Percentiles rank a stretch among this genome's conserved stretches.
Conservation (phyloP, 306 rosid species). For the Begonia fuchsioides region DNA sequence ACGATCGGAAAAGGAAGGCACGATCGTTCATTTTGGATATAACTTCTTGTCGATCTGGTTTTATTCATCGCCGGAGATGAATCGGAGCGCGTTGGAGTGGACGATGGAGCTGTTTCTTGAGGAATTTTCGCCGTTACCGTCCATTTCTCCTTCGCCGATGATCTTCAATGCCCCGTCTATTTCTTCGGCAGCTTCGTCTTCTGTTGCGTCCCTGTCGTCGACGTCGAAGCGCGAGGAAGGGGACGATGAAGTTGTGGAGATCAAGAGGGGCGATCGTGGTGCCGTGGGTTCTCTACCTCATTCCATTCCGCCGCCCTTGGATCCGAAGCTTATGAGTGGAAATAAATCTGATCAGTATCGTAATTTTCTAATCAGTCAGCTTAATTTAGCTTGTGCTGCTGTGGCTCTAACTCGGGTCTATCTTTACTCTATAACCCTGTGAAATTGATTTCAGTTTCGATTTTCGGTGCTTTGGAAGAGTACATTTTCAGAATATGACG, state of each 20-base stretch:
- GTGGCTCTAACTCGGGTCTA: conserved; percentile 34
- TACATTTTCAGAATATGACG: neutral
- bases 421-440: neutral
- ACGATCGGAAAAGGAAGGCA: too few species aligned
- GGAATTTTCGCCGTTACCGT: conserved; percentile 19
- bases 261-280: conserved; percentile 21
- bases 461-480: too few species aligned
- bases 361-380: conserved; percentile 28
- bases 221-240: conserved; percentile 26
- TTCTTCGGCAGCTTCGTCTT: conserved; percentile 12
- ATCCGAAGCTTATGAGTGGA: conserved; percentile 9
- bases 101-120: conserved; percentile 32
- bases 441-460: too few species aligned
- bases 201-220: conserved; percentile 29
- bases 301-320: conserved; percentile 16
- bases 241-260: conserved; percentile 26
- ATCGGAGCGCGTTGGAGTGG: conserved; percentile 42
- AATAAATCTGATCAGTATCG: conserved; percentile 22
- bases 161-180: conserved; percentile 5
- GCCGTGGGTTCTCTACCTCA: conserved; percentile 11
- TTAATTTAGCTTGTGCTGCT: conserved; percentile 43
- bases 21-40: too few species aligned
- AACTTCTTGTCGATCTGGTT: too few species aligned
- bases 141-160: conserved; percentile 4
- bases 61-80: too few species aligned